Percentiles rank a stretch among this genome's conserved stretches.
Conservation (phyloP, 495 filamentous ascomycete genomes). For the Penicillium taxi region DNA sequence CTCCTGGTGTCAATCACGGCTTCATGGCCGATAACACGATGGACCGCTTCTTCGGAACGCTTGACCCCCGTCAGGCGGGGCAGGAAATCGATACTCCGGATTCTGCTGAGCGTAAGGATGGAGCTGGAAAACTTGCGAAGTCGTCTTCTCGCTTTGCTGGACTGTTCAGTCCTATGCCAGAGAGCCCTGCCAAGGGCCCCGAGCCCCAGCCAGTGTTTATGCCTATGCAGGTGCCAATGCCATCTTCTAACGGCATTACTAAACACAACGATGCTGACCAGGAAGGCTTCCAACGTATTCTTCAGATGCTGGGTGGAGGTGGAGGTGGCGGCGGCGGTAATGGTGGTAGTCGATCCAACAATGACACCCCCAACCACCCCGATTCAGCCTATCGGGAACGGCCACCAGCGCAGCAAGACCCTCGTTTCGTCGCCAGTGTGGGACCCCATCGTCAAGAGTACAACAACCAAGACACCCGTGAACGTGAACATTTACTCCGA, state of each 20-base stretch:
- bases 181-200: conserved; percentile 43
- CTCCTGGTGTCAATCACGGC: conserved; percentile 25
- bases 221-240: conserved; percentile 14
- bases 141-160: conserved; percentile 79
- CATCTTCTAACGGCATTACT: too few species aligned
- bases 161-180: conserved; percentile 65
- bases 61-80: conserved; percentile 34
- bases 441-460: conserved; percentile 25
- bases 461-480: conserved; percentile 31
- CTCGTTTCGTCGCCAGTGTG: conserved; percentile 21
- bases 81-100: conserved; percentile 19
- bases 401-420: conserved; percentile 25
- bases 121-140: conserved; percentile 36
- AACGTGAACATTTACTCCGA: conserved; percentile 43
- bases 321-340: conserved; percentile 2
- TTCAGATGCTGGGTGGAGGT: conserved; percentile 67
- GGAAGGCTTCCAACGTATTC: conserved; percentile 79
- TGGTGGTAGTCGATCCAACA: conserved; percentile 24
- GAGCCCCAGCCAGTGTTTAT: conserved; percentile 42
- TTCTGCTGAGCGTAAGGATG: conserved; percentile 22
- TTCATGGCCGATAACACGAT: conserved; percentile 54
- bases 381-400: conserved; percentile 21
- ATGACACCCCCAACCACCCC: conserved; percentile 34
- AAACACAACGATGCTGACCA: conserved; percentile 62
- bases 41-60: conserved; percentile 77